Evolutionary conservation across 345 rosid species (phyloP), one percentile per base, ranked within the genome.

Genomic region (Gossypium anomalum): DNA sequence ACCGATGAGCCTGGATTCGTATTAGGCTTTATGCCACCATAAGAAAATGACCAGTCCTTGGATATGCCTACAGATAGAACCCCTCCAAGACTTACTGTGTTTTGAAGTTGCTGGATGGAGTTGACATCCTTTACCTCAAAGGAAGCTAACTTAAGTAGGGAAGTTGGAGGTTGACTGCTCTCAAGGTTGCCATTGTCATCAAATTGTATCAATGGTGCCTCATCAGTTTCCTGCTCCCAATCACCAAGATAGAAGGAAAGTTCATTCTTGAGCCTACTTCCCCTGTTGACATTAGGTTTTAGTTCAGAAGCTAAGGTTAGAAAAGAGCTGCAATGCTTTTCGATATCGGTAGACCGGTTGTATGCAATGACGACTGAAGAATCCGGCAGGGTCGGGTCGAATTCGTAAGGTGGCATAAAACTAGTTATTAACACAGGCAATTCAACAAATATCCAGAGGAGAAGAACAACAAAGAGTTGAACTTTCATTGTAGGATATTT

Each of bases 61-160:
- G 71, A 23, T 23, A 67, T 23, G 71, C 71, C 71, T 1, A 48
- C 25, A 17, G 57, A 67, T 48, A 67, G 43, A 67, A 48, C 13
- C 57, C 71, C 57, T 48, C 71, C 71, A 20, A 67, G 57, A 25
- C 58, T 67, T 48, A 67, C 57, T 23, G 71, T 49, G 56, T 67
- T 48, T 9, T 67, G 25, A 23, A 67, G 57, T 25, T 48, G 57
- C 57, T 67, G 57, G 22, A 67, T n/a, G 7, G 43, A 15, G 49
- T 25, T 48, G 41, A 25, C 57, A 67, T 67, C 57, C 20, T 48
- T 48, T 15, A 67, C 57, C 57, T 48, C 71, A 15, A 67, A 67
- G 14, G 57, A 67, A 17, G n/a, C 44, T 57, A 48, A 67, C 41
- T 67, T 67, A 8, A 48, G 57, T 3, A 25, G 11, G 56, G 71